These are phyloP conservation scores for Hansenula sp. DNA, from an alignment of 1,139 yeast species.

Conservation along the genomic window DNA sequence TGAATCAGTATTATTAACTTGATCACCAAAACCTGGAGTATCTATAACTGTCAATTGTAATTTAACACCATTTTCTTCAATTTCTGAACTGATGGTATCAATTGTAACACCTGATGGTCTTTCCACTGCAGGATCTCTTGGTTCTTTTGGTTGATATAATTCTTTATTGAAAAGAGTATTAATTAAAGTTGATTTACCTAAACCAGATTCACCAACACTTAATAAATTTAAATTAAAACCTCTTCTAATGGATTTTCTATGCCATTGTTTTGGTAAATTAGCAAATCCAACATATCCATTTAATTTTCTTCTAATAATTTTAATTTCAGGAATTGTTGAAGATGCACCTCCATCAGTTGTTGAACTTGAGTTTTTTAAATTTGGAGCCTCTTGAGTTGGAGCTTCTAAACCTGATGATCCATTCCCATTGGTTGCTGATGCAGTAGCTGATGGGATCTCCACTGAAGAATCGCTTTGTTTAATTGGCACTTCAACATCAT, in stretches of 20 bases:
- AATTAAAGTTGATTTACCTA: slow-evolving; percentile 90
- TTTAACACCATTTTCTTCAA: slow-evolving; percentile 92
- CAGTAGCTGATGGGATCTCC: background rate
- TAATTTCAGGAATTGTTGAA: slow-evolving; percentile 29
- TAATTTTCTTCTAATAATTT: slow-evolving; percentile 73
- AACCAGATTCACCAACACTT: slow-evolving; percentile 89
- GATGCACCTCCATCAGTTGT: slow-evolving; percentile 1
- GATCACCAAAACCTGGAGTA: slow-evolving; percentile 94
- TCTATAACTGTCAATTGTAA: slow-evolving; percentile 82
- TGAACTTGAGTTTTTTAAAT: background rate
- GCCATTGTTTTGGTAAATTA: slow-evolving; percentile 98
- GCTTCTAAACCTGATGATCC: background rate
- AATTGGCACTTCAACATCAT: background rate
- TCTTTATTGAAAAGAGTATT: slow-evolving; percentile 86
- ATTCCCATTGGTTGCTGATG: background rate
- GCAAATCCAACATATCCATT: slow-evolving; percentile 97
- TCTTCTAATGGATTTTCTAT: slow-evolving; percentile 85
- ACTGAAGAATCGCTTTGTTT: background rate
- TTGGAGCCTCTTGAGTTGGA: slow-evolving; percentile 5
- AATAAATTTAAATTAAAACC: slow-evolving; percentile 90
- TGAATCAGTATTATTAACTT: slow-evolving; percentile 79
- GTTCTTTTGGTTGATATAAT: slow-evolving; percentile 41
- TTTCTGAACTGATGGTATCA: slow-evolving; percentile 62
- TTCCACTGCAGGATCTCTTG: slow-evolving; percentile 25
- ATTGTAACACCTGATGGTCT: slow-evolving; percentile 44